A percentile compares a stretch with the other conserved stretches of the same genome.
Conservation (phyloP, 768 basidiomycete genomes). For the Asterophora lycoperdoides region DNA sequence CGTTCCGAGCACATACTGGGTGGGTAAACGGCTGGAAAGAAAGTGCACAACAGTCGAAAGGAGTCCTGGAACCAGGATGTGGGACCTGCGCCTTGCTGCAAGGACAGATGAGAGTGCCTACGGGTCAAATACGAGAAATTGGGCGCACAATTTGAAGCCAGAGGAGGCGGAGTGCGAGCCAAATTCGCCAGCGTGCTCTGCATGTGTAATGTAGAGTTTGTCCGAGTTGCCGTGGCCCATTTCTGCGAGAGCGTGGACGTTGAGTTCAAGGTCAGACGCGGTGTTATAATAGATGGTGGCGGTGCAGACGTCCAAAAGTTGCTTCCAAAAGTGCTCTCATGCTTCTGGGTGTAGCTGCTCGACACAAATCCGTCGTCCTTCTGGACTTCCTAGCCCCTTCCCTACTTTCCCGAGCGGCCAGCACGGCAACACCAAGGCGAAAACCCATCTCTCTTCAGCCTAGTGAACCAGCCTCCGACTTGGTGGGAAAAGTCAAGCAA, state of each 20-base stretch:
- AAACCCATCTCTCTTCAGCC: constrained; percentile 7
- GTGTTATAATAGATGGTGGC: constrained; percentile 1
- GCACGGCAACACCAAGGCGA: not conserved
- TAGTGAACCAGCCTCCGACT: constrained; percentile 2
- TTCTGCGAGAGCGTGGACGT: constrained; percentile 10
- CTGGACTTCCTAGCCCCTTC: constrained; percentile 44
- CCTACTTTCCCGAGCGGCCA: constrained; percentile 19
- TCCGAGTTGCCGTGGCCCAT: constrained; percentile 88
- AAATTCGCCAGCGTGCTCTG: constrained; percentile 76
- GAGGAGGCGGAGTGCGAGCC: constrained; percentile 80
- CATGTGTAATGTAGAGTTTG: constrained; percentile 87
- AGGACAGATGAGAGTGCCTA: constrained; percentile 9
- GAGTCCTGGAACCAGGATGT: constrained; percentile 61
- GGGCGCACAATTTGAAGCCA: constrained; percentile 59
- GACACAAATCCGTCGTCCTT: constrained; percentile 24
- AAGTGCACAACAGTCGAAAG: constrained; percentile 89
- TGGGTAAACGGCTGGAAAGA: constrained; percentile 87
- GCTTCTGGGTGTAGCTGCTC: constrained; percentile 15
- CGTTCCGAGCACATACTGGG: constrained; percentile 83
- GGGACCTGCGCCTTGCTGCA: constrained; percentile 64
- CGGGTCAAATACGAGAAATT: constrained; percentile 6
- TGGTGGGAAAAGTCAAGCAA: constrained; percentile 14
- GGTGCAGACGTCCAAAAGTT: constrained; percentile 3
- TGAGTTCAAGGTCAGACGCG: not conserved
- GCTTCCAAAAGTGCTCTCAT: not conserved